phyloP scores from a whole-genome alignment of 2,329 filamentous ascomycete species.

The Xylaria sp. region DNA sequence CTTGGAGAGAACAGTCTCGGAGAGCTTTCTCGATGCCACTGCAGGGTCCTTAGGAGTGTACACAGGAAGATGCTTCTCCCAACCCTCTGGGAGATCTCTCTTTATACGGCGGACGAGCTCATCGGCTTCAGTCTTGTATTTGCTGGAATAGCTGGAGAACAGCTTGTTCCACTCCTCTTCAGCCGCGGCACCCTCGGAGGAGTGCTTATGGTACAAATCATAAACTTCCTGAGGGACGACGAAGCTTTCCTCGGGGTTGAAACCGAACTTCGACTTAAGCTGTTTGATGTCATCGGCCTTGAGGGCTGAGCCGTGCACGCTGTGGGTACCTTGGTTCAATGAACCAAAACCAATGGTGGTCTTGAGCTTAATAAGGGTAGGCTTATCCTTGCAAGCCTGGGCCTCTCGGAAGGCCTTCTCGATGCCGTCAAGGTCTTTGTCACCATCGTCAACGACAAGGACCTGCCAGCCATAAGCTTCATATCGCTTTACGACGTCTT shows the following conservation, averaged over 20 bases:
- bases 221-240: slow-evolving; percentile 95
- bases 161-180: slow-evolving; percentile 97
- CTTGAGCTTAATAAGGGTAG: slow-evolving; percentile 93
- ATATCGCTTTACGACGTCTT: slow-evolving; percentile 94
- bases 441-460: slow-evolving; percentile 84
- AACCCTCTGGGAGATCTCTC: slow-evolving; percentile 90
- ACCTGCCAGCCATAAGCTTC: slow-evolving; percentile 98
- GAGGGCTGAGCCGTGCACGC: slow-evolving; percentile 94
- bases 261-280: slow-evolving; percentile 95
- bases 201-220: slow-evolving; percentile 87
- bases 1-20: slow-evolving; percentile 90
- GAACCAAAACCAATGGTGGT: slow-evolving; percentile 98
- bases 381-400: slow-evolving; percentile 93
- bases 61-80: slow-evolving; percentile 91
- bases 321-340: slow-evolving; percentile 89
- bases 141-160: slow-evolving; percentile 83
- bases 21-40: slow-evolving; percentile 94
- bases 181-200: slow-evolving; percentile 83
- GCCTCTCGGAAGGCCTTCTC: slow-evolving; percentile 88
- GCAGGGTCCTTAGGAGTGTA: slow-evolving; percentile 89
- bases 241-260: slow-evolving; percentile 94
- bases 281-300: slow-evolving; percentile 94
- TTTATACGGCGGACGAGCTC: slow-evolving; percentile 85
- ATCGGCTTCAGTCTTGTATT: slow-evolving; percentile 80
- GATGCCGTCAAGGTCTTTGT: slow-evolving; percentile 87